phyloP scores from a whole-genome alignment of 1,284 basidiomycete species.

The Sporisorium reilianum region DNA sequence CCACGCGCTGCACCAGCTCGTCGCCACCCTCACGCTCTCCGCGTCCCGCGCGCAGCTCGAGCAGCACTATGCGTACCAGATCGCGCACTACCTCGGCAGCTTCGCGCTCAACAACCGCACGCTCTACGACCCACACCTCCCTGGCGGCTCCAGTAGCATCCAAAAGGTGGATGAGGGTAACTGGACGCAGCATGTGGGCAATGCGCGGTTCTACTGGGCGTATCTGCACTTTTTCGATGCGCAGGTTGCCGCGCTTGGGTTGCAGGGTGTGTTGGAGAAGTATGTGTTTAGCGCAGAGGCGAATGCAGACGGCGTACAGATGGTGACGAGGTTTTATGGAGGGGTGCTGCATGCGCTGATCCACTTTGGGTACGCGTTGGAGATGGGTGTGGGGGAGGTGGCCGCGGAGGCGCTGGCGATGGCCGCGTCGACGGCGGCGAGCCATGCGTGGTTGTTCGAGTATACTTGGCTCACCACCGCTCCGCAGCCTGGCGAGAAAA shows the following conservation, averaged over 20 bases:
- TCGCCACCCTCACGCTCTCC: conserved; percentile 39
- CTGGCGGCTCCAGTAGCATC: not conserved
- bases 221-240: conserved; percentile 50
- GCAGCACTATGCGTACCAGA: conserved; percentile 20
- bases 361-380: conserved; percentile 67
- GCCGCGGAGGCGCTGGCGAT: conserved; percentile 65
- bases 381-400: conserved; percentile 55
- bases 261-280: conserved; percentile 19
- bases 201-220: conserved; percentile 44
- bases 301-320: conserved; percentile 11
- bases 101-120: conserved; percentile 27
- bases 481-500: not conserved
- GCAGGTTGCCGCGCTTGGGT: conserved; percentile 9
- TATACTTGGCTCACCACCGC: conserved; percentile 11
- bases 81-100: conserved; percentile 19
- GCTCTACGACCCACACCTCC: conserved; percentile 23
- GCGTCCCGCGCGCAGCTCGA: conserved; percentile 22
- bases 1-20: conserved; percentile 45
- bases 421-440: conserved; percentile 21
- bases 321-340: conserved; percentile 54
- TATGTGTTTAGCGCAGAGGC: conserved; percentile 44
- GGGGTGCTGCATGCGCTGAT: conserved; percentile 69
- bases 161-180: conserved; percentile 23
- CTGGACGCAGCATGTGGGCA: conserved; percentile 46
- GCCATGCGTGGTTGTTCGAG: conserved; percentile 19